Evolutionary conservation across 75 land plant genomes (phyloP).

Genomic region (Cryptomeria japonica): DNA sequence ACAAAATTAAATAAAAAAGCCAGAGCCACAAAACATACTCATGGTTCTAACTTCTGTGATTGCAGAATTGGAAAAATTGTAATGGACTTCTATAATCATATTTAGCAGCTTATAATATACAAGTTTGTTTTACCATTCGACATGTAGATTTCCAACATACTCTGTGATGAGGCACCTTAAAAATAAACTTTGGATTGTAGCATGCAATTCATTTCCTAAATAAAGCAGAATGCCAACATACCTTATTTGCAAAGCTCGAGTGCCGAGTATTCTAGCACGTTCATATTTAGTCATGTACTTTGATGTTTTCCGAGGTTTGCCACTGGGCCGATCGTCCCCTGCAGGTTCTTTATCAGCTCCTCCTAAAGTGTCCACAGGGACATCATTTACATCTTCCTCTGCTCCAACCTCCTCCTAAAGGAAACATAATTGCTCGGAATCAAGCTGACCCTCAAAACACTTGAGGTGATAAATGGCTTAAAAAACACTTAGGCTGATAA

Average conservation of each 20-base stretch:
- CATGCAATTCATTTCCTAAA: neutral
- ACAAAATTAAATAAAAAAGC: neutral
- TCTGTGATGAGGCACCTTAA: too few species aligned
- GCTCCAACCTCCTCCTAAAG: slow-evolving; percentile 56
- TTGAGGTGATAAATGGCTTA: slow-evolving; percentile 19
- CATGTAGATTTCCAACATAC: slow-evolving; percentile 23
- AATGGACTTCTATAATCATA: too few species aligned
- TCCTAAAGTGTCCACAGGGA: slow-evolving; percentile 37
- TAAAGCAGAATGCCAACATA: slow-evolving; percentile 13
- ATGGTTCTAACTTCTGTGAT: neutral
- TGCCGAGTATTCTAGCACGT: slow-evolving; percentile 91
- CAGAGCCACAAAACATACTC: neutral
- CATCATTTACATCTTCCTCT: slow-evolving; percentile 64
- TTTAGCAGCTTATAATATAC: neutral
- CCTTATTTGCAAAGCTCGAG: slow-evolving; percentile 97
- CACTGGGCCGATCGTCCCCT: slow-evolving; percentile 34
- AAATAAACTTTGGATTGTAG: too few species aligned
- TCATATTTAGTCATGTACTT: slow-evolving; percentile 98
- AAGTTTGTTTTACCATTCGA: neutral
- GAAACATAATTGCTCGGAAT: neutral
- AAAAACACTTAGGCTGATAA: neutral
- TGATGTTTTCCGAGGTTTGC: slow-evolving; percentile 75
- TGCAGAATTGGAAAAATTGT: neutral
- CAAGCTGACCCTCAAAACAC: neutral
- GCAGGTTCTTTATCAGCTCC: slow-evolving; percentile 50